Evolutionary conservation across 768 basidiomycete species (phyloP), one percentile per base, ranked within the genome.

Genomic region (Xerocomus spinulosus): DNA sequence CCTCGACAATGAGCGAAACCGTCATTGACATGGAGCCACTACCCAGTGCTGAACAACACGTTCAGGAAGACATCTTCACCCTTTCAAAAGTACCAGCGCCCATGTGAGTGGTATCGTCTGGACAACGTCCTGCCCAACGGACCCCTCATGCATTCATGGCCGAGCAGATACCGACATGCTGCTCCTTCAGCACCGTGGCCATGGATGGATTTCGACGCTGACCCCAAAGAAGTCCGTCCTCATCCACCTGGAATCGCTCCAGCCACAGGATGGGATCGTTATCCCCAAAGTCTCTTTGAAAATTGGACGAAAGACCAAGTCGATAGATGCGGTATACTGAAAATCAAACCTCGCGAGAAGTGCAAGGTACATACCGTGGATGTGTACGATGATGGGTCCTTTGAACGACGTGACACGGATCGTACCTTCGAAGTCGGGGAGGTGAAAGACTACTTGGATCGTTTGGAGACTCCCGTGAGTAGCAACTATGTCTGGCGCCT

Each of bases 141-240:
- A 29, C 24, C 13, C 4, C 50, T 48, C 30, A 45, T 43, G 6
- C 42, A n/a, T n/a, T n/a, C n/a, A n/a, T n/a, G n/a, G n/a, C 38
- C 34, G 24, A 20, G 10, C 44, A 67, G 66, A 52, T 61, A 72
- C 44, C 61, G 72, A 13, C 71, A 73, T 53, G 72, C 66, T 3
- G 64, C 70, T 3, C 72, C 72, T 3, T 68, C 67, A 23, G 72
- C 70, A 0, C 72, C 72, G 1, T 73, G 72, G 72, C 72, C 72
- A 8, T 73, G 69, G 62, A 67, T 73, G 55, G 66, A 73, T 44
- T 59, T 73, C 7, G 63, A 68, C 33, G 56, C 14, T 9, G 68
- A 63, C 49, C 17, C n/a, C 29, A 58, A 52, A 9, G 48, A 60
- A 20, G 56, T 59, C 2, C 29, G 13, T 9, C 53, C 48, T 26